phyloP scores from a whole-genome alignment of 164 flowering plant species.

The Vitis amurensis region DNA sequence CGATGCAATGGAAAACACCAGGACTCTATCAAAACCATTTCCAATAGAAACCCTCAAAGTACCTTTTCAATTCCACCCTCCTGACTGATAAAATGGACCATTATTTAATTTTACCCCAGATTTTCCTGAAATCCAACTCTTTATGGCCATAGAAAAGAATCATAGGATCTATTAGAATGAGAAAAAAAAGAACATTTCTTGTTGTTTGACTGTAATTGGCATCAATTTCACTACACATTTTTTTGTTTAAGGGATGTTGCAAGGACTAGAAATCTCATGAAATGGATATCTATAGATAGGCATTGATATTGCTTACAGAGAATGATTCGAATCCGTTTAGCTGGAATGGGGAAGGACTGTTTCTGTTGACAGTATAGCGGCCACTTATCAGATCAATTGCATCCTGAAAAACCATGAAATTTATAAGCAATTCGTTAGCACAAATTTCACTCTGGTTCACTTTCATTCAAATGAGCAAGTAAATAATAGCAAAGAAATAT shows the following conservation, averaged over 20 bases:
- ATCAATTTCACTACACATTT: too few species aligned
- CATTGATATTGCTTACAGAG: conserved; percentile 48
- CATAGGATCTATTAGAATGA: too few species aligned
- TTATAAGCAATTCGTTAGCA: conserved; percentile 2
- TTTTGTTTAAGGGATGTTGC: too few species aligned
- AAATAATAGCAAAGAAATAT: not conserved
- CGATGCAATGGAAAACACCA: not conserved
- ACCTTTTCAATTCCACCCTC: too few species aligned
- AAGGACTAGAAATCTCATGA: too few species aligned
- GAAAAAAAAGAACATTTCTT: too few species aligned
- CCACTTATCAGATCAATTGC: conserved; percentile 95
- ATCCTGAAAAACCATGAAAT: conserved; percentile 53
- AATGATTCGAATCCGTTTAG: conserved; percentile 70
- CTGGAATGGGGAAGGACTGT: conserved; percentile 75
- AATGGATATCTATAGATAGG: not conserved
- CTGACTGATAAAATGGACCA: not conserved
- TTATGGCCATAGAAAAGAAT: too few species aligned
- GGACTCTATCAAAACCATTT: not conserved
- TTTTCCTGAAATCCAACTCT: too few species aligned
- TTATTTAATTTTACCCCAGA: not conserved
- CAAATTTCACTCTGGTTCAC: not conserved
- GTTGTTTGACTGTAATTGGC: too few species aligned
- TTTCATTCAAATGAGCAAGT: not conserved
- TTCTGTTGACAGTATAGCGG: conserved; percentile 57
- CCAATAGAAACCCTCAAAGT: not conserved